Base-by-base conservation (phyloP, 2,329 filamentous ascomycete species). In the Neonectria faginata region DNA sequence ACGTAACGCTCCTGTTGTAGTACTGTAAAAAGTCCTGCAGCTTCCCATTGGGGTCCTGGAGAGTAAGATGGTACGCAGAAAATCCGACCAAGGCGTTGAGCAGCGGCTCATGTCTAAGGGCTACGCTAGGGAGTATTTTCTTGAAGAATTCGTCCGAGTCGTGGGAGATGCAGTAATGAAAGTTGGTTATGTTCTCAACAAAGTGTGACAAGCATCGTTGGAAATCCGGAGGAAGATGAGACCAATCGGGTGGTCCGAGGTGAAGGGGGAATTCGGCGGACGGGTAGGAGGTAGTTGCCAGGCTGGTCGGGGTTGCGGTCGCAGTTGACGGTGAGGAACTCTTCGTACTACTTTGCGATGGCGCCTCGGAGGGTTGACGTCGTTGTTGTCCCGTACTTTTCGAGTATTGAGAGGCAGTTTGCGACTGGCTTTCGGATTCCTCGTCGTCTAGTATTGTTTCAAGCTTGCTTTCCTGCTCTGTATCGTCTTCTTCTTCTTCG, bases 1-100 rank as follows among this genome's bases (percentile, higher is more conserved):
- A 81, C 1, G 87, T 91, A 29, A 99, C 91, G 10, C 95, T 94
- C 75, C 89, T 91, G 78, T 97, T 94, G 81, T 98, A 97, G 74
- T 97, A 97, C 62, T 89, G 88, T 29, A 98, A 83, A 72, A 98
- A 98, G 57, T 91, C 89, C 65, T 91, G 86, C 27, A 98, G 89
- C 68, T 89, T 90, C 22, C 92, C 92, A 53, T 89, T 82, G 1
- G 91, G 88, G 53, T 90, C 88, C 42, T 86, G 85, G 53, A 97
- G 78, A 2, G 92, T 92, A 69, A 91, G 86, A 70, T 97, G 93
- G 74, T 97, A 98, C 0, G 94, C 92, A 11, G 95, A 86, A 76
- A 97, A 98, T 0, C 92, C 93, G 10, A 94, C 92, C 5, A 97
- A 81, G 0, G 94, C 94, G 76, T 97, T 94, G 5, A 97, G 85